A percentile compares a stretch with the other conserved stretches of the same genome.
These are phyloP conservation scores for Scorias spongiosa DNA, from an alignment of 2,329 filamentous ascomycete genomes.

Conservation along the genomic window DNA sequence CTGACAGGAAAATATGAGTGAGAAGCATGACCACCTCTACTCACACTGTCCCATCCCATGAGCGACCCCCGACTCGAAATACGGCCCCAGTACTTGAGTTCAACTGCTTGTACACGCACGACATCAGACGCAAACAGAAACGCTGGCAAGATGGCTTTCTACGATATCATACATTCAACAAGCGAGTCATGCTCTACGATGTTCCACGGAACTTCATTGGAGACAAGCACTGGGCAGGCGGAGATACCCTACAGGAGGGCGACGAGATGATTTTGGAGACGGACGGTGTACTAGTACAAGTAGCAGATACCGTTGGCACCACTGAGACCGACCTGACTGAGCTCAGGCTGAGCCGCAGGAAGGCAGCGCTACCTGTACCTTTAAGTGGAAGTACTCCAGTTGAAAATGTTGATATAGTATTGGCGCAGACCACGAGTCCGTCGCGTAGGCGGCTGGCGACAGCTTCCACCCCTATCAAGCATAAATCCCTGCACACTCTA, in stretches of 20 bases:
- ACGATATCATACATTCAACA: constrained; percentile 83
- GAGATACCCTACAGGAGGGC: constrained; percentile 56
- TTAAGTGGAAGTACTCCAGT: not conserved
- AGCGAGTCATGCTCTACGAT: constrained; percentile 80
- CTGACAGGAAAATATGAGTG: no score
- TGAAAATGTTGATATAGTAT: not conserved
- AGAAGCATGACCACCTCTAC: no score
- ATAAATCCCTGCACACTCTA: constrained; percentile 46
- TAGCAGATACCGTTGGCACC: constrained; percentile 57
- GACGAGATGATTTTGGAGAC: constrained; percentile 70
- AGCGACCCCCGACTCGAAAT: constrained; percentile 39
- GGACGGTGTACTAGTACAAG: constrained; percentile 62
- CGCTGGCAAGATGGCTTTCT: constrained; percentile 86
- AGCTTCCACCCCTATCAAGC: constrained; percentile 25
- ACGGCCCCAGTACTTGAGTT: constrained; percentile 68
- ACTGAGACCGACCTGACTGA: constrained; percentile 65
- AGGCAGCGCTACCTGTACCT: constrained; percentile 15
- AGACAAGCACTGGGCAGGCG: constrained; percentile 65
- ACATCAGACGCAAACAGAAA: constrained; percentile 74
- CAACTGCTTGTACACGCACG: constrained; percentile 73
- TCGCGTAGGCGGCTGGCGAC: constrained; percentile 5
- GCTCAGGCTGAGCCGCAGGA: constrained; percentile 54
- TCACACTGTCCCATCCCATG: constrained; percentile 17
- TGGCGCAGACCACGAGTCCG: not conserved
- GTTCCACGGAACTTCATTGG: constrained; percentile 66